These are phyloP conservation scores for Ogataea pignaliae DNA, from an alignment of 805 yeast genomes.

Conservation along the genomic window DNA sequence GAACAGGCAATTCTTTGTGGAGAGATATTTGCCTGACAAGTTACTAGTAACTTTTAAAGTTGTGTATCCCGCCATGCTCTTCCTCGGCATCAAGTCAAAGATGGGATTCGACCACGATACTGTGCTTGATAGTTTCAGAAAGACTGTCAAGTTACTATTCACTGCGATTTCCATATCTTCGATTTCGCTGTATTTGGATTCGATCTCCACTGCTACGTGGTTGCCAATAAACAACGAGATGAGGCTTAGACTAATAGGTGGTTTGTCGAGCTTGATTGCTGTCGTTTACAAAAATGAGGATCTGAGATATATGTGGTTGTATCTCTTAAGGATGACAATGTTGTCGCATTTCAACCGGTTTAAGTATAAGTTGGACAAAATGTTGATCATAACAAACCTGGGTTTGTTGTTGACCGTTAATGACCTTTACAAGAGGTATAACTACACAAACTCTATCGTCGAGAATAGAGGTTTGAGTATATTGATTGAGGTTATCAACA, in stretches of 20 bases:
- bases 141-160: constrained; percentile 9
- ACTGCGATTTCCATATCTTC: constrained; percentile 9
- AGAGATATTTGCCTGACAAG: constrained; percentile 8
- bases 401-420: constrained; percentile 12
- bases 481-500: constrained; percentile 5
- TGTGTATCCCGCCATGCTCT: constrained; percentile 10
- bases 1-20: neutral
- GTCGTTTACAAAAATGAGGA: constrained; percentile 9
- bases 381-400: constrained; percentile 10
- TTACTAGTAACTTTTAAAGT: constrained; percentile 9
- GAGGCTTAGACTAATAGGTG: constrained; percentile 12
- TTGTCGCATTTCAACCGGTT: constrained; percentile 9
- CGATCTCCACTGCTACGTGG: neutral
- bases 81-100: constrained; percentile 3
- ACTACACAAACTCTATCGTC: constrained; percentile 1
- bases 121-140: constrained; percentile 3
- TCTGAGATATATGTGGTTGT: constrained; percentile 17
- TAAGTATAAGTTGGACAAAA: constrained; percentile 12
- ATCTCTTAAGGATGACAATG: constrained; percentile 15
- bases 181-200: constrained; percentile 2
- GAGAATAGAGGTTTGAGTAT: constrained; percentile 3
- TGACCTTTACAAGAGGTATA: constrained; percentile 5
- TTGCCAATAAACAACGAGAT: neutral
- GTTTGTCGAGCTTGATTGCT: constrained; percentile 11
- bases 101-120: constrained; percentile 5